Percentiles rank a stretch among this genome's conserved stretches.
These are phyloP conservation scores for Boletus insuetus DNA, from an alignment of 768 basidiomycete genomes.

Conservation along the genomic window DNA sequence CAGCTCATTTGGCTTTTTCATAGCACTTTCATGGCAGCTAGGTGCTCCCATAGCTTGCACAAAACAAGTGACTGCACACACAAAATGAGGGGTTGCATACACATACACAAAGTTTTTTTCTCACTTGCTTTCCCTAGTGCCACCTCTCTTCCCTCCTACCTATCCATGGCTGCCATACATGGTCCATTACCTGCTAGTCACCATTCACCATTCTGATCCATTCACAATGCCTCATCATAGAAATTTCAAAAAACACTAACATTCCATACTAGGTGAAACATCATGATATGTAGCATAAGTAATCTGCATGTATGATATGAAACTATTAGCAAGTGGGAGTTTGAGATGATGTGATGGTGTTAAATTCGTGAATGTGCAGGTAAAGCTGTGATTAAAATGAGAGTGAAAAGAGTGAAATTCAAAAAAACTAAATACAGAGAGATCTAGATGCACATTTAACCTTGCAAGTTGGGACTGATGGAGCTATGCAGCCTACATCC, in stretches of 20 bases:
- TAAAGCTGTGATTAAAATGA: not conserved
- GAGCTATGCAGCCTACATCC: not conserved
- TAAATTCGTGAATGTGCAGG: not conserved
- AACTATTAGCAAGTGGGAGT: not conserved
- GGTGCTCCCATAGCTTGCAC: too few relatives aligned
- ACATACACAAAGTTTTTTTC: not conserved
- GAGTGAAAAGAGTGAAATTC: not conserved
- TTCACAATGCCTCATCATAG: constrained; percentile 19
- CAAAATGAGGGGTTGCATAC: not conserved
- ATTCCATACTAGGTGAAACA: not conserved
- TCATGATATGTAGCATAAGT: not conserved
- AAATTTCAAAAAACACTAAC: not conserved
- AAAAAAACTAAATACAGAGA: not conserved
- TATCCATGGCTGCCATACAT: constrained; percentile 32
- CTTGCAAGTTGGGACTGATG: not conserved
- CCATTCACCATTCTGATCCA: constrained; percentile 28
- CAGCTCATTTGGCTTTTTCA: too few relatives aligned
- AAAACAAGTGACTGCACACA: not conserved
- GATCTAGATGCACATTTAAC: not conserved
- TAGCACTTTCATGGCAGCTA: too few relatives aligned
- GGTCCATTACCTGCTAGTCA: constrained; percentile 27
- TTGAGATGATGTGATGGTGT: not conserved
- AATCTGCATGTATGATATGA: not conserved
- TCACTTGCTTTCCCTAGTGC: constrained; percentile 6
- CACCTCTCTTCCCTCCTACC: constrained; percentile 9